These are phyloP conservation scores for Euphrasia arctica DNA, from an alignment of 305 asterid species.

Conservation along the genomic window DNA sequence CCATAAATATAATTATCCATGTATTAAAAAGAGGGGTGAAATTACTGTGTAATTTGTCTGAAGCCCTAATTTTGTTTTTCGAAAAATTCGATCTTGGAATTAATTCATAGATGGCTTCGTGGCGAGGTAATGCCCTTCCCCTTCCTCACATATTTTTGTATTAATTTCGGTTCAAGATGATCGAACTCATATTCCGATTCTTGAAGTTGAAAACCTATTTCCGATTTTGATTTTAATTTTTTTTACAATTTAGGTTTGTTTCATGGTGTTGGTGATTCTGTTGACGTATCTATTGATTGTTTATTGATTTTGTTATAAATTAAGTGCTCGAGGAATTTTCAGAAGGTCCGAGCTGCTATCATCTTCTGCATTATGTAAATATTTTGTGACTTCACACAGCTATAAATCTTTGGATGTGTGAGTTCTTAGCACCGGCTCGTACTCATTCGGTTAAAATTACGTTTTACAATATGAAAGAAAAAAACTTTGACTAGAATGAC, in stretches of 20 bases:
- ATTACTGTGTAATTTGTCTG: not conserved
- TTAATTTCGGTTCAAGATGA: not conserved
- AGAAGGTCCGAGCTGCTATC: too few relatives aligned
- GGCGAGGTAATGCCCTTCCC: slow-evolving; percentile 25
- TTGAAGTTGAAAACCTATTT: slow-evolving; percentile 7
- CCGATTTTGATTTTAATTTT: not conserved
- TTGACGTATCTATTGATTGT: not conserved
- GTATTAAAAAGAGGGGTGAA: too few relatives aligned
- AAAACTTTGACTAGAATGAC: not conserved
- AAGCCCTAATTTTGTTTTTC: slow-evolving; percentile 2
- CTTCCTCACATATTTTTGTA: not conserved
- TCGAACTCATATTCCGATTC: slow-evolving; percentile 14
- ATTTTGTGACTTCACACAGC: too few relatives aligned
- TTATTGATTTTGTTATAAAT: not conserved
- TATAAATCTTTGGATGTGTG: not conserved
- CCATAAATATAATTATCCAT: too few relatives aligned
- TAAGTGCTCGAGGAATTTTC: too few relatives aligned
- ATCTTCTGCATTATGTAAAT: too few relatives aligned
- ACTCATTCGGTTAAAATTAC: not conserved
- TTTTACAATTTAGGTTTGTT: not conserved
- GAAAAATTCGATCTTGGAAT: not conserved
- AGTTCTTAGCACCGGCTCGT: not conserved
- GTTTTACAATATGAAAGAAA: not conserved
- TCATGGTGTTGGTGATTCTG: not conserved
- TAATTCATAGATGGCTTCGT: not conserved